Conservation (phyloP, 2,329 filamentous ascomycete genomes). For the Hirsutella minnesotensis region DNA sequence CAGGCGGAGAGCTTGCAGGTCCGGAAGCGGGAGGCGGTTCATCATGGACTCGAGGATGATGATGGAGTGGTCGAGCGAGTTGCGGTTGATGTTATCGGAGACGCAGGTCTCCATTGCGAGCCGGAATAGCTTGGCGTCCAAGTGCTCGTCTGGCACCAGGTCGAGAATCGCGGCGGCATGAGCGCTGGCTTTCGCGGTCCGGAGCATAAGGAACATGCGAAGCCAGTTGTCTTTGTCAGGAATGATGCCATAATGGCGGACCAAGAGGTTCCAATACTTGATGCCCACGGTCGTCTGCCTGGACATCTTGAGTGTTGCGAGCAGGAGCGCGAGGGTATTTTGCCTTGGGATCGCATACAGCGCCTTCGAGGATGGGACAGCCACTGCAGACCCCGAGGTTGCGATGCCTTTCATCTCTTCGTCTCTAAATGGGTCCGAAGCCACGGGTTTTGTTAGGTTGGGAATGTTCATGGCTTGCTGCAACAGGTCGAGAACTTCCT, state of each 20-base stretch:
- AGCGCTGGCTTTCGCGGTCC: constrained; percentile 51
- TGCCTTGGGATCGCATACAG: constrained; percentile 32
- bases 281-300: constrained; percentile 50
- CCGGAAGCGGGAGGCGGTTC: constrained; percentile 26
- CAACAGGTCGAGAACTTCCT: constrained; percentile 63
- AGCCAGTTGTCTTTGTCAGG: constrained; percentile 65
- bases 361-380: constrained; percentile 7
- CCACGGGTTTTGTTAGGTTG: constrained; percentile 29
- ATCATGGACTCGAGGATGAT: constrained; percentile 55
- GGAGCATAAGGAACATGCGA: constrained; percentile 55
- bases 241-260: constrained; percentile 43
- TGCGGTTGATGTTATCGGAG: constrained; percentile 65
- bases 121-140: constrained; percentile 46
- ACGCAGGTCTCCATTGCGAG: constrained; percentile 64
- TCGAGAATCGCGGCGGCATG: constrained; percentile 48
- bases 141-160: constrained; percentile 33
- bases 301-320: constrained; percentile 51
- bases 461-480: constrained; percentile 72
- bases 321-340: constrained; percentile 56
- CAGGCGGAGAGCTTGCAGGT: constrained; percentile 36
- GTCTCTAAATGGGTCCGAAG: constrained; percentile 9
- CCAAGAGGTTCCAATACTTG: constrained; percentile 69
- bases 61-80: constrained; percentile 53
- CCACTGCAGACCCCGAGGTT: constrained; percentile 1
- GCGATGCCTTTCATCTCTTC: constrained; percentile 11